phyloP scores from a whole-genome alignment of 352 stramenopile species.

The Phytophthora pistaciae region DNA sequence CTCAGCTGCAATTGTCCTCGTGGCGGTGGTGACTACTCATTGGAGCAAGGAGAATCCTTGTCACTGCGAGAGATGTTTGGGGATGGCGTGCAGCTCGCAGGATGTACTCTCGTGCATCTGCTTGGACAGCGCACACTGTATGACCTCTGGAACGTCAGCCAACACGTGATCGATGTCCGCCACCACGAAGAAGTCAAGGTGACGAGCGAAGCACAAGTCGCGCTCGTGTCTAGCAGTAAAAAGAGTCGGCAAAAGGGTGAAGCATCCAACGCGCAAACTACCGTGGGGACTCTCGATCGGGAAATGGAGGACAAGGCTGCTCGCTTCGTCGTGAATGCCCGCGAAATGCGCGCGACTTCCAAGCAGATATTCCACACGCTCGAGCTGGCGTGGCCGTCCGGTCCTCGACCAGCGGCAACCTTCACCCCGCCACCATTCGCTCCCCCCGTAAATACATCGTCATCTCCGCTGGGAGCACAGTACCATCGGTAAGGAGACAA shows the following conservation, averaged over 20 bases:
- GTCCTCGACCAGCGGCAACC: neutral
- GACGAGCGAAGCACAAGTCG: conserved; percentile 15
- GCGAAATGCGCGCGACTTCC: conserved; percentile 43
- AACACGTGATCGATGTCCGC: conserved; percentile 60
- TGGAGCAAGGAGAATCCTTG: conserved; percentile 7
- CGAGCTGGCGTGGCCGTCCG: conserved; percentile 45
- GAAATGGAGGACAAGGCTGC: conserved; percentile 58
- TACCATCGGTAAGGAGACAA: conserved; percentile 11
- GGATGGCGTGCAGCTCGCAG: conserved; percentile 70
- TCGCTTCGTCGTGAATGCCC: conserved; percentile 48
- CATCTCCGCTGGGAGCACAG: conserved; percentile 12
- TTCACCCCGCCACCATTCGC: conserved; percentile 46
- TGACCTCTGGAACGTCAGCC: conserved; percentile 69
- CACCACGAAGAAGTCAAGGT: conserved; percentile 40
- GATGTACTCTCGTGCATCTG: conserved; percentile 65
- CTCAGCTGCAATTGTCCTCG: conserved; percentile 49
- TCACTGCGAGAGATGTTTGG: conserved; percentile 53
- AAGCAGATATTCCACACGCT: conserved; percentile 53
- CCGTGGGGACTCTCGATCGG: conserved; percentile 48
- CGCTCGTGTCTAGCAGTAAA: conserved; percentile 19
- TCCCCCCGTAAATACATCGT: conserved; percentile 19
- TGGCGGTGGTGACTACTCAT: conserved; percentile 4
- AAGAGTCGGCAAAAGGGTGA: conserved; percentile 30
- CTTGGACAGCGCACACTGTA: conserved; percentile 61
- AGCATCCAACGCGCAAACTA: conserved; percentile 7